A percentile compares a stretch with the other conserved stretches of the same genome.
Conservation (phyloP, 768 basidiomycete genomes). For the Pholiota conissans region DNA sequence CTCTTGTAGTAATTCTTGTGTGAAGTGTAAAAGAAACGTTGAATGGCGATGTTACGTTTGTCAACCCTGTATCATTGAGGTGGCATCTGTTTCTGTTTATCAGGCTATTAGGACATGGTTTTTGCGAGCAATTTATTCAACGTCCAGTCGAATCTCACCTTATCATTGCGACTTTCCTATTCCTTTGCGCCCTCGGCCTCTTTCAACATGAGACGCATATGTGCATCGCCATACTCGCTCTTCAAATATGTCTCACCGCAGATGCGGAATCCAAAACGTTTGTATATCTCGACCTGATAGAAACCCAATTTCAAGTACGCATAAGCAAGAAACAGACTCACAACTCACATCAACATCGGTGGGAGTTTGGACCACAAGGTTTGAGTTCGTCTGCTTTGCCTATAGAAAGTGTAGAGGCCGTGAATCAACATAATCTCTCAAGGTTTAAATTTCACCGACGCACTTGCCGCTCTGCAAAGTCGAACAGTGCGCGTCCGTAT, state of each 20-base stretch:
- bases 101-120: too few relatives aligned
- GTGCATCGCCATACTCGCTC: constrained; percentile 14
- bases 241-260: constrained; percentile 18
- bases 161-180: background rate
- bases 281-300: constrained; percentile 16
- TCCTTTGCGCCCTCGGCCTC: background rate
- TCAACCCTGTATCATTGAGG: too few relatives aligned
- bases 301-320: too few relatives aligned
- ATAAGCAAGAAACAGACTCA: too few relatives aligned
- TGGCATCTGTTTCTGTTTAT: too few relatives aligned
- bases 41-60: too few relatives aligned
- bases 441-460: background rate
- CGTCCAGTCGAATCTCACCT: too few relatives aligned
- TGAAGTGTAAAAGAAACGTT: too few relatives aligned
- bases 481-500: constrained; percentile 25
- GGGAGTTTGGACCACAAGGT: constrained; percentile 27
- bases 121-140: too few relatives aligned
- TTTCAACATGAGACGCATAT: constrained; percentile 22
- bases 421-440: too few relatives aligned
- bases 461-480: constrained; percentile 25
- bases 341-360: constrained; percentile 29
- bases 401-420: too few relatives aligned
- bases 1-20: too few relatives aligned
- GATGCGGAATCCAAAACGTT: constrained; percentile 18
- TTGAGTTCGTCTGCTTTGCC: constrained; percentile 18